Evolutionary conservation across 1,284 basidiomycete species (phyloP), one percentile per base, ranked within the genome.

Genomic region (Microbotryum violaceum): DNA sequence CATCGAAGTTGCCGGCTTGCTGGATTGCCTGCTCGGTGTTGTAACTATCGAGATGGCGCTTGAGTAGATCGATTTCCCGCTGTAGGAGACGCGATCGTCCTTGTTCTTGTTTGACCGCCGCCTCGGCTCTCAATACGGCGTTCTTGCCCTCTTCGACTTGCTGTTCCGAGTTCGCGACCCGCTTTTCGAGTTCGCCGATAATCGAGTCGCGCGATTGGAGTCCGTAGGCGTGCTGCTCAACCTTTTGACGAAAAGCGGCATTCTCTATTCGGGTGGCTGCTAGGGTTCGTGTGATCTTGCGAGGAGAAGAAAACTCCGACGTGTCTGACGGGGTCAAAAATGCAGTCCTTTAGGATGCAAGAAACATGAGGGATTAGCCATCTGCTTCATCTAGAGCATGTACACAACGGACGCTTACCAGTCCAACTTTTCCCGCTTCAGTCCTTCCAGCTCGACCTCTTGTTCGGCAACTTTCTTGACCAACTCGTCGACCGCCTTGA

Each of bases 401-500:
- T 10, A 12, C 29, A 33, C 5, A 2, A n/a, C 23, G 29, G 4
- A 18, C 21, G 25, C 67, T 33, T 9, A 68, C 67, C 72, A 71
- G 52, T 73, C 71, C 9, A 69, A 78, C 67, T 83, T 81, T 58
- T 85, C 75, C 65, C 84, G 82, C 58, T 75, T 74, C 33, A 82
- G 72, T 3, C 79, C 79, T 1, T 81, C 82, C 29, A 84, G 82
- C 7, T 87, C 85, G 0, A 80, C 82, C 69, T 87, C 84, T 31
- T 86, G 73, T 51, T 76, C 76, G 3, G 81, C 81, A 0, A 85
- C 79, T 68, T 79, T 78, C 66, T 82, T 80, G 18, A 85, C 77
- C 58, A 87, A 72, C 45, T 80, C 79, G 10, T 87, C 85, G 45
- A 82, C 74, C 2, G 76, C 77, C 16, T 71, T 72, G 7, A 85